A percentile compares a stretch with the other conserved stretches of the same genome.
phyloP scores from a whole-genome alignment of 2,329 filamentous ascomycete genomes.

The Botrytis hyacinthi region DNA sequence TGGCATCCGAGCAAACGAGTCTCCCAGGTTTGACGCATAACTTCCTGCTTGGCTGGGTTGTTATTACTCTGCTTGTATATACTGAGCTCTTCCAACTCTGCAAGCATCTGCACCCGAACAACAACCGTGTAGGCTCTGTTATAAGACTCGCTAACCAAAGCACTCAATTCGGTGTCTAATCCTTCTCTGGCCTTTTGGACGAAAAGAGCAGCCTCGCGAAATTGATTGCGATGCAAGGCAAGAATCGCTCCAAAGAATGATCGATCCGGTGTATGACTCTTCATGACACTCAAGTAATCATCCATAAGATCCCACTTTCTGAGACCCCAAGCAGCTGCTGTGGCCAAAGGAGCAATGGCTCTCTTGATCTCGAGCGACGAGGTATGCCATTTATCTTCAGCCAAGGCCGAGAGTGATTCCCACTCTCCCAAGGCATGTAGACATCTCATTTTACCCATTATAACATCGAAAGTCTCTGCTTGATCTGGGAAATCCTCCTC shows the following conservation, averaged over 20 bases:
- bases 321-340: slow-evolving; percentile 93
- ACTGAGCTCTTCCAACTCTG: slow-evolving; percentile 96
- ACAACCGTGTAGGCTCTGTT: slow-evolving; percentile 97
- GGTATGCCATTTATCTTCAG: slow-evolving; percentile 90
- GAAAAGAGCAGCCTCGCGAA: slow-evolving; percentile 82
- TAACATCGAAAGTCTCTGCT: slow-evolving; percentile 91
- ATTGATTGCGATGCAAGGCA: slow-evolving; percentile 92
- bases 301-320: slow-evolving; percentile 99
- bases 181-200: slow-evolving; percentile 91
- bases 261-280: slow-evolving; percentile 85
- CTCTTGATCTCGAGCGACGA: slow-evolving; percentile 84
- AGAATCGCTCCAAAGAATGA: slow-evolving; percentile 98
- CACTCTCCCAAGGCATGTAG: slow-evolving; percentile 95
- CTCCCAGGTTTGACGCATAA: slow-evolving; percentile 94
- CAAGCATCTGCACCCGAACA: slow-evolving; percentile 97
- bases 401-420: slow-evolving; percentile 86
- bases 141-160: slow-evolving; percentile 96
- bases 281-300: slow-evolving; percentile 93
- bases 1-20: slow-evolving; percentile 92
- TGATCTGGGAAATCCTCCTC: slow-evolving; percentile 69
- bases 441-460: slow-evolving; percentile 99
- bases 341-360: slow-evolving; percentile 87
- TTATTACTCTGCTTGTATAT: slow-evolving; percentile 85
- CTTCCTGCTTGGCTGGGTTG: slow-evolving; percentile 82
- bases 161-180: slow-evolving; percentile 91